Base-by-base conservation (phyloP, 257 asterid species). In the Perilla frutescens region DNA sequence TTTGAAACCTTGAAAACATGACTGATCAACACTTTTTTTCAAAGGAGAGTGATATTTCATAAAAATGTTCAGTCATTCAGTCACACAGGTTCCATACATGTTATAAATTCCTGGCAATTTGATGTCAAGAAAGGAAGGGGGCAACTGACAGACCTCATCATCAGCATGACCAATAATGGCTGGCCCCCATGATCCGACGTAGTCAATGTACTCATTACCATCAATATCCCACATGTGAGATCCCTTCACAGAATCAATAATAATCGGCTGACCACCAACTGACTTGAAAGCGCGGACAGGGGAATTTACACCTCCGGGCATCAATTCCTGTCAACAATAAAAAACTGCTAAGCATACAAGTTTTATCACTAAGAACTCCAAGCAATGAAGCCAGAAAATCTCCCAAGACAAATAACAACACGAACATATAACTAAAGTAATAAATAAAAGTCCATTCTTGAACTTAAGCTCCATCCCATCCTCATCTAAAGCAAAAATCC, bases 101-200 rank as follows among this genome's bases (percentile, higher is more conserved):
- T 45, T 32, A 66, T 11, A 26, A 12, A 11, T 11, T 45, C 65
- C 58, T 29, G 36, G 70, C n/a, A 11, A 51, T 55, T 32, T 60
- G 44, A 74, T 31, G 55, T 65, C 68, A 58, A 60, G 44, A 76
- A 5, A 56, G 61, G 34, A 74, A 43, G 15, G 37, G 60, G 72
- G 39, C 47, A 53, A 72, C 74, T 60, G 76, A 76, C 70, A 40
- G 54, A 95, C 99, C 98, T 89, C 86, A 69, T 95, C 99, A 77
- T 92, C 99, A 50, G 98, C 99, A 77, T 95, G 99, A 64, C 99
- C 99, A 68, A 95, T 95, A 65, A 92, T 92, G 76, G 98, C 98
- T 11, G 99, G 99, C 26, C 99, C 99, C 99, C 98, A 92, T n/a
- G 98, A 95, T 75, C 99, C 99, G 62, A 95, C 98, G 57, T 95